Conservation (phyloP, 1,139 yeast genomes). For the Lodderomyces jiufengensis region DNA sequence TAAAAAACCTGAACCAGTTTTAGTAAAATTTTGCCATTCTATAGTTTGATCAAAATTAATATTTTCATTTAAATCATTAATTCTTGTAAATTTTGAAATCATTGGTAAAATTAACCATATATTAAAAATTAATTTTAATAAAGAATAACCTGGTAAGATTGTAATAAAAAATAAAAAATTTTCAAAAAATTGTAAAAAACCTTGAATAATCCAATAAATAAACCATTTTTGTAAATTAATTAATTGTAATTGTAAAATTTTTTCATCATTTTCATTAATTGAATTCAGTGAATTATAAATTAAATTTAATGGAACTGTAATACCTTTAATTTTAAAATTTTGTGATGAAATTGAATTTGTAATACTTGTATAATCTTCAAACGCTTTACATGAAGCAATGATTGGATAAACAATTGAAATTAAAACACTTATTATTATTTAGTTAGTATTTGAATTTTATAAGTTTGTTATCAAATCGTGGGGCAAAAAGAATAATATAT, state of each 20-base stretch:
- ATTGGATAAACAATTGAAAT: slow-evolving; percentile 51
- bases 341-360: slow-evolving; percentile 23
- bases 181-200: slow-evolving; percentile 33
- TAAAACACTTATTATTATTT: slow-evolving; percentile 12
- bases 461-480: neutral
- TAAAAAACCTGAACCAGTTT: slow-evolving; percentile 37
- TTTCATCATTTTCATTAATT: slow-evolving; percentile 14
- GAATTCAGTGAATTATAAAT: slow-evolving; percentile 3
- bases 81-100: slow-evolving; percentile 11
- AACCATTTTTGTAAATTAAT: slow-evolving; percentile 52
- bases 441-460: slow-evolving; percentile 4
- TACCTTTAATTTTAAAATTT: slow-evolving; percentile 27
- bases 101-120: slow-evolving; percentile 56
- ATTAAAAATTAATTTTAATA: slow-evolving; percentile 38
- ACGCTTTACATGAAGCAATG: slow-evolving; percentile 50
- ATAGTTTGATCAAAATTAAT: slow-evolving; percentile 13
- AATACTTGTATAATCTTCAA: slow-evolving; percentile 36
- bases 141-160: slow-evolving; percentile 47
- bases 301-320: slow-evolving; percentile 30
- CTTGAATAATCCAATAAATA: slow-evolving; percentile 54
- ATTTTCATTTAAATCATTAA: slow-evolving; percentile 8
- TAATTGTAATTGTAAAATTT: slow-evolving; percentile 25
- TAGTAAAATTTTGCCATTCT: slow-evolving; percentile 27
- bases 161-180: slow-evolving; percentile 29
- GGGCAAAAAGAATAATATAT: neutral